Percentiles rank a stretch among this genome's conserved stretches.
Conservation (phyloP, 108 stramenopile species). For the Cyclotella distinguenda region DNA sequence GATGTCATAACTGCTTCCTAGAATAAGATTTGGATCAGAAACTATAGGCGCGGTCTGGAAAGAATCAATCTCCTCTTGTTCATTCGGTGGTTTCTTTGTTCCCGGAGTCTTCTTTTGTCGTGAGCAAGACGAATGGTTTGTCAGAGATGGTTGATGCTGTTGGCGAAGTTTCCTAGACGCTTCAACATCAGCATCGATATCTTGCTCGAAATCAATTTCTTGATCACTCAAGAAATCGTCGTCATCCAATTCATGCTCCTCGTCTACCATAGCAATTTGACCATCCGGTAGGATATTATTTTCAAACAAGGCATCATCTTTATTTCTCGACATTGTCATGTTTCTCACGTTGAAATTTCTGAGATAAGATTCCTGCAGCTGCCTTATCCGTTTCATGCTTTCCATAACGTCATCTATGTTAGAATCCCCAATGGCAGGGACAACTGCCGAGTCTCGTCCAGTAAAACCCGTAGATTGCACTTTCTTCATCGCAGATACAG, state of each 20-base stretch:
- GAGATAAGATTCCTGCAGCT: slow-evolving; percentile 77
- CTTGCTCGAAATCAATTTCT: slow-evolving; percentile 71
- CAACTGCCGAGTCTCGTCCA: slow-evolving; percentile 52
- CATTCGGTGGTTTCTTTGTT: slow-evolving; percentile 20
- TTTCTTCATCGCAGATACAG: slow-evolving; percentile 88
- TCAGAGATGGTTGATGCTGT: slow-evolving; percentile 28
- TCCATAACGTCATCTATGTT: slow-evolving; percentile 73
- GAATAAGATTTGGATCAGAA: slow-evolving; percentile 26
- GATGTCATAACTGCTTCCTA: slow-evolving; percentile 24
- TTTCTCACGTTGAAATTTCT: slow-evolving; percentile 70
- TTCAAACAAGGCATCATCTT: slow-evolving; percentile 38
- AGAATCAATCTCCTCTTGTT: background rate
- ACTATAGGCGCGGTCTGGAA: slow-evolving; percentile 12
- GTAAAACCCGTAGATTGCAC: slow-evolving; percentile 46
- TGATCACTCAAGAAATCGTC: slow-evolving; percentile 78
- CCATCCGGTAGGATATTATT: slow-evolving; percentile 45
- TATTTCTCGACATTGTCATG: slow-evolving; percentile 63
- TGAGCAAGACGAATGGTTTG: slow-evolving; percentile 19
- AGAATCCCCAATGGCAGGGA: slow-evolving; percentile 60
- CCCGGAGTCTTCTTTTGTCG: slow-evolving; percentile 44
- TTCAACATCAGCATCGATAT: slow-evolving; percentile 85
- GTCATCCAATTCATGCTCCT: slow-evolving; percentile 66
- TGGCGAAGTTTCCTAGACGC: slow-evolving; percentile 77
- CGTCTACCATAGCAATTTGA: slow-evolving; percentile 15
- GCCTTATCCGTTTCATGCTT: slow-evolving; percentile 74